Evolutionary conservation across 306 rosid genomes (phyloP).

Genomic region (Gastrolobium bilobum): DNA sequence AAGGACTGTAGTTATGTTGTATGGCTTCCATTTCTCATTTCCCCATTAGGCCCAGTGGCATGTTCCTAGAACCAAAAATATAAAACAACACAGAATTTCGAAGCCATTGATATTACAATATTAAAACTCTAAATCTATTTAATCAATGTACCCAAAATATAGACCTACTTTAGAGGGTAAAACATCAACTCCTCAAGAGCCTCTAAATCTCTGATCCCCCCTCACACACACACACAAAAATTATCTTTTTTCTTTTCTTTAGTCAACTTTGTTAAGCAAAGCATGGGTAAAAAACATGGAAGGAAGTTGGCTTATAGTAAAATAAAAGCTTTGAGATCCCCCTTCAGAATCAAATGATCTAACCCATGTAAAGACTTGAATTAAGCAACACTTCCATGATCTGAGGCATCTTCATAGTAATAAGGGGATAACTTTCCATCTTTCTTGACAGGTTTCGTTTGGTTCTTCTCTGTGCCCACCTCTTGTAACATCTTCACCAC

Average conservation of each 20-base stretch:
- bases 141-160: slow-evolving; percentile 34
- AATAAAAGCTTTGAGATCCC: slow-evolving; percentile 43
- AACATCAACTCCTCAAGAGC: slow-evolving; percentile 32
- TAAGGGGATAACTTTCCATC: slow-evolving; percentile 72
- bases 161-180: slow-evolving; percentile 52
- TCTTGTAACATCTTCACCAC: slow-evolving; percentile 83
- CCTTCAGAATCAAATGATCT: slow-evolving; percentile 34
- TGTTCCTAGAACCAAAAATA: background rate
- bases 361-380: slow-evolving; percentile 35
- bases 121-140: slow-evolving; percentile 20
- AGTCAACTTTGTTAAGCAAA: slow-evolving; percentile 40
- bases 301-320: slow-evolving; percentile 47
- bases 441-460: slow-evolving; percentile 53
- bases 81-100: background rate
- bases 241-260: slow-evolving; percentile 26
- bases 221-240: background rate
- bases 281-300: slow-evolving; percentile 32
- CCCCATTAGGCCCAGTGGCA: slow-evolving; percentile 10
- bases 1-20: background rate
- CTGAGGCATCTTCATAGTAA: slow-evolving; percentile 71
- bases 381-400: slow-evolving; percentile 74
- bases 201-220: slow-evolving; percentile 28
- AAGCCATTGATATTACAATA: slow-evolving; percentile 15
- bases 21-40: background rate
- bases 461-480: slow-evolving; percentile 58